Conservation (phyloP, 176 grass and related monocot genomes). For the Triticum turgidum region DNA sequence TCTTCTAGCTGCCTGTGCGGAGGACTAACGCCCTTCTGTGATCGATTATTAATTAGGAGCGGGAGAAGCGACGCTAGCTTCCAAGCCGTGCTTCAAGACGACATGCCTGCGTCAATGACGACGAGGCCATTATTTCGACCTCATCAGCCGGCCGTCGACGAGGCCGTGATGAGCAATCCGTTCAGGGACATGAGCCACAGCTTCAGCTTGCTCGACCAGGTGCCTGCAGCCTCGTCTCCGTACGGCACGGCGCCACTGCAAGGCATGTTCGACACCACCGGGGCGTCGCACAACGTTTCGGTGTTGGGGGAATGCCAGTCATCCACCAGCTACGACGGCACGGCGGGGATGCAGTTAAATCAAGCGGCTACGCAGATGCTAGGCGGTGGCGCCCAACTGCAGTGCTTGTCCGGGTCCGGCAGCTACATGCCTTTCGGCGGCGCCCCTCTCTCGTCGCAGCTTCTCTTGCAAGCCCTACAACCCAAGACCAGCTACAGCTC, state of each 20-base stretch:
- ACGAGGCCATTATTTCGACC: neutral
- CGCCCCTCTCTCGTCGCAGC: slow-evolving; percentile 24
- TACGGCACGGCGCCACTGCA: slow-evolving; percentile 7
- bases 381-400: slow-evolving; percentile 18
- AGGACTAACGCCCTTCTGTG: neutral
- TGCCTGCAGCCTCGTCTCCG: neutral
- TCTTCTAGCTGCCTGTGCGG: neutral
- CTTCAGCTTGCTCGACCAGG: slow-evolving; percentile 35
- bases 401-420: slow-evolving; percentile 33
- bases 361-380: neutral
- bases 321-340: neutral
- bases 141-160: neutral
- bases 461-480: slow-evolving; percentile 50
- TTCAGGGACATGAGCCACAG: slow-evolving; percentile 28
- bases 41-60: slow-evolving; percentile 25
- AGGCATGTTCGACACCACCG: neutral
- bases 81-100: slow-evolving; percentile 46
- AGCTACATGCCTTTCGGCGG: slow-evolving; percentile 42
- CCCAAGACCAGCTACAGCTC: slow-evolving; percentile 35
- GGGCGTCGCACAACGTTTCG: slow-evolving; percentile 11
- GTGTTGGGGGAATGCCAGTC: slow-evolving; percentile 31
- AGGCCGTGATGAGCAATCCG: slow-evolving; percentile 20
- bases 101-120: neutral
- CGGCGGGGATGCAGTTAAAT: slow-evolving; percentile 3
- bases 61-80: slow-evolving; percentile 51